A percentile compares a stretch with the other conserved stretches of the same genome.
Evolutionary conservation across 345 rosid species (phyloP).

Genomic region (Eucalyptus erythrocorys): DNA sequence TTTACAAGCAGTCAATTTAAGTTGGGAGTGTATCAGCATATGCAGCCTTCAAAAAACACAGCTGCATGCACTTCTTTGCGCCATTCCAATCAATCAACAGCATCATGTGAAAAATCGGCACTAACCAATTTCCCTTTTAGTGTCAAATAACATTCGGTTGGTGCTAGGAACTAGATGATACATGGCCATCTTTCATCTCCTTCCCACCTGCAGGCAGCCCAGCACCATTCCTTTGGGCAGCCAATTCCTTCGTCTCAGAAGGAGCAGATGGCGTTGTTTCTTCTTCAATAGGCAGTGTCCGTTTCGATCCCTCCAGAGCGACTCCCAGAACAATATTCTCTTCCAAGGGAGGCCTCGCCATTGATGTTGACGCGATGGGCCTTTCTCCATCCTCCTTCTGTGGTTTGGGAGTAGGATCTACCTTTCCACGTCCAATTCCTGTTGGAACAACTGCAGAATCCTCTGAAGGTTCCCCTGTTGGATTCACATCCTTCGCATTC

Average conservation of each 20-base stretch:
- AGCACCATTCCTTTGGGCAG: constrained; percentile 21
- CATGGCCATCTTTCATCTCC: constrained; percentile 32
- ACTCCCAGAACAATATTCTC: constrained; percentile 88
- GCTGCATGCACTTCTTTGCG: constrained; percentile 16
- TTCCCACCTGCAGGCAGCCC: constrained; percentile 6
- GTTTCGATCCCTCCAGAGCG: constrained; percentile 78
- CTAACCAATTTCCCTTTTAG: not conserved
- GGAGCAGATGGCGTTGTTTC: constrained; percentile 20
- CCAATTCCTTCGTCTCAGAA: constrained; percentile 44
- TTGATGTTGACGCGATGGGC: not conserved
- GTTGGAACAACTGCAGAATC: constrained; percentile 1
- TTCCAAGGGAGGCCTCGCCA: constrained; percentile 36
- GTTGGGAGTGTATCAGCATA: not conserved
- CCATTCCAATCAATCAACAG: not conserved
- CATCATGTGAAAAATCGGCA: not conserved
- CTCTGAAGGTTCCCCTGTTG: not conserved
- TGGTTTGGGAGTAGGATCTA: constrained; percentile 2
- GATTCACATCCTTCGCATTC: constrained; percentile 1
- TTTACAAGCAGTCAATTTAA: not conserved
- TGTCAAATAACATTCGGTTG: not conserved
- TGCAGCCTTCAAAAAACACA: constrained; percentile 36
- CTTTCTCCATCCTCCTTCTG: constrained; percentile 26
- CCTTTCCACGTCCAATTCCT: constrained; percentile 4
- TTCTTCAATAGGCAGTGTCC: constrained; percentile 86
- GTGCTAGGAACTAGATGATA: constrained; percentile 12